phyloP scores from a whole-genome alignment of 2,329 filamentous ascomycete genomes.

The Xylaria sp. region DNA sequence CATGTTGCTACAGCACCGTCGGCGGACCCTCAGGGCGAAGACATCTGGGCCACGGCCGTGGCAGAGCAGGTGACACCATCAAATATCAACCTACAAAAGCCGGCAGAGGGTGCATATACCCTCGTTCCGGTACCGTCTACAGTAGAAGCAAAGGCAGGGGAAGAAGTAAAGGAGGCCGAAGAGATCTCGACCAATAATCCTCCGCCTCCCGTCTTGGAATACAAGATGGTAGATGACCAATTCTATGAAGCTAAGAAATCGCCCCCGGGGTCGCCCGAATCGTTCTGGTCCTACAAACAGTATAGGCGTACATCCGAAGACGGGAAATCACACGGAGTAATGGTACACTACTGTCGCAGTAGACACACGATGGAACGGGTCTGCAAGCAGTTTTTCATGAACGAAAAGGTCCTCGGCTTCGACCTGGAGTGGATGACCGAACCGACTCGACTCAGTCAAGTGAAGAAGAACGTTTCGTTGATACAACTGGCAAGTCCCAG shows the following conservation, averaged over 20 bases:
- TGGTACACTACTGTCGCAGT: conserved; percentile 78
- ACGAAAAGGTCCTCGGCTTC: conserved; percentile 78
- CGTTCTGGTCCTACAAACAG: conserved; percentile 71
- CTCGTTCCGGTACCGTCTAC: background rate
- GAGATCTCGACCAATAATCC: conserved; percentile 36
- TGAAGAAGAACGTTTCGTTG: conserved; percentile 75
- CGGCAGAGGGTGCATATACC: background rate
- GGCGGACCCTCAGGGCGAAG: background rate
- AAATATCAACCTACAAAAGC: background rate
- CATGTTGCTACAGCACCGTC: conserved; percentile 5
- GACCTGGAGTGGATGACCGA: conserved; percentile 82
- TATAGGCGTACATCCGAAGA: conserved; percentile 62
- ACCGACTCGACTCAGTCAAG: conserved; percentile 51
- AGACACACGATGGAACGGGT: conserved; percentile 70
- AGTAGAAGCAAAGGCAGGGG: background rate
- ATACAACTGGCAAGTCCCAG: conserved; percentile 82
- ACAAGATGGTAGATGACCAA: conserved; percentile 52
- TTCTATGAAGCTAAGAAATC: conserved; percentile 57
- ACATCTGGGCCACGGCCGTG: background rate
- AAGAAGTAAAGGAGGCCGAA: background rate
- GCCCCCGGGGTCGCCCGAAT: conserved; percentile 50
- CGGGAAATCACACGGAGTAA: conserved; percentile 57
- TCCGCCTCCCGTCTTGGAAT: conserved; percentile 49
- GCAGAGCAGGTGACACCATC: background rate
- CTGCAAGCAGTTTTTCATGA: conserved; percentile 67